Conservation (phyloP, 345 rosid genomes). For the Eucalyptus tenuipes region DNA sequence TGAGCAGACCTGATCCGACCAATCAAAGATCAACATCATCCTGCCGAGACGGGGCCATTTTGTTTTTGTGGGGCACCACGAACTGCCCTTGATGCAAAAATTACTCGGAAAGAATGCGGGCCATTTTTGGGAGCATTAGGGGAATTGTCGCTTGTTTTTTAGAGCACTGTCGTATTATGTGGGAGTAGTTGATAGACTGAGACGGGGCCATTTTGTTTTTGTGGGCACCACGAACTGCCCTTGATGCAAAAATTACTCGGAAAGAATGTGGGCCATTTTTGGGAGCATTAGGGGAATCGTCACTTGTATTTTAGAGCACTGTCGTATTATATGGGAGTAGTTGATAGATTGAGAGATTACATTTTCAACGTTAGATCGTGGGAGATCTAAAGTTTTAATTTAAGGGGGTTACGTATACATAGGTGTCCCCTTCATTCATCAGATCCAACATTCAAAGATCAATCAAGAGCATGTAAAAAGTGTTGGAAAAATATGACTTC, state of each 20-base stretch:
- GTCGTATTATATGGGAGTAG: background rate
- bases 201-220: background rate
- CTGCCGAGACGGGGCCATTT: background rate
- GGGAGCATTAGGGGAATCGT: background rate
- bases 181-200: background rate
- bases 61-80: background rate
- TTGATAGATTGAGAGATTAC: background rate
- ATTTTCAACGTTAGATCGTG: background rate
- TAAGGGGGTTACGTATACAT: background rate
- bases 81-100: background rate
- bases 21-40: background rate
- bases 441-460: background rate
- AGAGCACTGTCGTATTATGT: background rate
- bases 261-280: background rate
- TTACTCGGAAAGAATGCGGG: background rate
- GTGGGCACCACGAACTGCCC: background rate
- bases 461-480: background rate
- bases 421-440: no score
- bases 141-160: background rate
- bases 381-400: background rate
- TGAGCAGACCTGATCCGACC: background rate
- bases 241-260: background rate
- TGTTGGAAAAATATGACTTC: no score
- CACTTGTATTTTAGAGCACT: background rate
- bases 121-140: background rate